Percentiles rank a stretch among this genome's conserved stretches.
Evolutionary conservation across 2,329 filamentous ascomycete genomes (phyloP).

Genomic region (Colletotrichum sp.): DNA sequence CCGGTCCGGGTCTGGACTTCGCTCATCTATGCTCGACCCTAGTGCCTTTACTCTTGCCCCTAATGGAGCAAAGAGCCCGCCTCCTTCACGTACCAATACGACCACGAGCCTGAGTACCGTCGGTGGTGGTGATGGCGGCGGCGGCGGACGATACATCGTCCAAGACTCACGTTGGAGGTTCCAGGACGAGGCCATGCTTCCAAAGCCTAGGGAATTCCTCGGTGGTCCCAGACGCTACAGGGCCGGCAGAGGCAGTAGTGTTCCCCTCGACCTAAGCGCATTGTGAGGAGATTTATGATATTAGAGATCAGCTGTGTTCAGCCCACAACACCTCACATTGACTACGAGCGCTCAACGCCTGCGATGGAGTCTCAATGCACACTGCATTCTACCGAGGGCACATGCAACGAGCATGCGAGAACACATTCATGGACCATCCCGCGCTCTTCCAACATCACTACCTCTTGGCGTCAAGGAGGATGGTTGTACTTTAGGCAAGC

Average conservation of each 20-base stretch:
- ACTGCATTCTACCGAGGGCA: neutral
- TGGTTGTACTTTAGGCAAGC: neutral
- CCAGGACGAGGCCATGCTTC: constrained; percentile 79
- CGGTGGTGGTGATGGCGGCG: constrained; percentile 22
- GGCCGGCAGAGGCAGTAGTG: constrained; percentile 90
- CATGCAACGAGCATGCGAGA: neutral
- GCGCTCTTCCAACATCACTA: neutral
- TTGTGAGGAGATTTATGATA: constrained; percentile 35
- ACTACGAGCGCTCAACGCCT: neutral
- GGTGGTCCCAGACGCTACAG: constrained; percentile 81
- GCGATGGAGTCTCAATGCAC: neutral
- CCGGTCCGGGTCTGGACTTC: constrained; percentile 51
- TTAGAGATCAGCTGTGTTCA: neutral
- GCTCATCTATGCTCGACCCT: constrained; percentile 71
- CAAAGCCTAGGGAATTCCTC: constrained; percentile 81
- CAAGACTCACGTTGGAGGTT: constrained; percentile 88
- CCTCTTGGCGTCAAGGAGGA: neutral
- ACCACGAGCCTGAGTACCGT: constrained; percentile 17
- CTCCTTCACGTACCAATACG: constrained; percentile 42
- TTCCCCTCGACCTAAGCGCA: constrained; percentile 81
- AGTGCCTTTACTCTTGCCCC: constrained; percentile 75
- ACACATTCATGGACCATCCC: neutral
- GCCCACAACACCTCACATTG: neutral
- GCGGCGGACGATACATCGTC: constrained; percentile 57
- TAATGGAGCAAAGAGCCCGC: constrained; percentile 62